phyloP scores from a whole-genome alignment of 78 protist genomes.

The Pelomyxa schiedti region DNA sequence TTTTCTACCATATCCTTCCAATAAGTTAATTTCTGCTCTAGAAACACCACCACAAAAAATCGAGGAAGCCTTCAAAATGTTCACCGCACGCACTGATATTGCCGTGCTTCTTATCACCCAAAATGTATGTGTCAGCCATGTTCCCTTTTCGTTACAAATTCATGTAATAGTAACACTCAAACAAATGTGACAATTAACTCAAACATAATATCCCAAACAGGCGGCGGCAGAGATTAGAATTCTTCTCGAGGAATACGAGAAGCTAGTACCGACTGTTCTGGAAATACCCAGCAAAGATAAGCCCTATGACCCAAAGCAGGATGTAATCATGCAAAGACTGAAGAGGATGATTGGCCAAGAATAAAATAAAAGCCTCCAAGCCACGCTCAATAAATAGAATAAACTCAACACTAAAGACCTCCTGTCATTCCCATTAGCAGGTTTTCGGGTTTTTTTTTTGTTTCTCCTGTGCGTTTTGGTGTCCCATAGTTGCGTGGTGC shows the following conservation, averaged over 20 bases:
- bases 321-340: conserved; percentile 9
- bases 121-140: background rate
- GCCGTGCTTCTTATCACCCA: conserved; percentile 46
- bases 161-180: too few species aligned
- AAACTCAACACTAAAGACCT: too few species aligned
- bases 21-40: background rate
- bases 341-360: background rate
- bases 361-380: too few species aligned
- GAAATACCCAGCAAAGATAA: conserved; percentile 50
- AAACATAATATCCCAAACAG: too few species aligned
- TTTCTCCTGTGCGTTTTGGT: too few species aligned
- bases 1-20: too few species aligned
- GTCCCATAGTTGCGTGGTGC: too few species aligned
- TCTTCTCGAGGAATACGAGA: conserved; percentile 17
- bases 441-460: too few species aligned
- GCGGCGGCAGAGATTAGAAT: conserved; percentile 31
- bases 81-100: conserved; percentile 21
- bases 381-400: too few species aligned
- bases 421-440: too few species aligned
- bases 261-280: conserved; percentile 30
- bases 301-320: conserved; percentile 40
- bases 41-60: conserved; percentile 12
- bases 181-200: too few species aligned
- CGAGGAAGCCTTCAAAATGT: conserved; percentile 45
- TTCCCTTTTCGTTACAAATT: too few species aligned